Percentiles rank a stretch among this genome's conserved stretches.
Evolutionary conservation across 306 rosid genomes (phyloP).

Genomic region (Pyrus betulifolia): DNA sequence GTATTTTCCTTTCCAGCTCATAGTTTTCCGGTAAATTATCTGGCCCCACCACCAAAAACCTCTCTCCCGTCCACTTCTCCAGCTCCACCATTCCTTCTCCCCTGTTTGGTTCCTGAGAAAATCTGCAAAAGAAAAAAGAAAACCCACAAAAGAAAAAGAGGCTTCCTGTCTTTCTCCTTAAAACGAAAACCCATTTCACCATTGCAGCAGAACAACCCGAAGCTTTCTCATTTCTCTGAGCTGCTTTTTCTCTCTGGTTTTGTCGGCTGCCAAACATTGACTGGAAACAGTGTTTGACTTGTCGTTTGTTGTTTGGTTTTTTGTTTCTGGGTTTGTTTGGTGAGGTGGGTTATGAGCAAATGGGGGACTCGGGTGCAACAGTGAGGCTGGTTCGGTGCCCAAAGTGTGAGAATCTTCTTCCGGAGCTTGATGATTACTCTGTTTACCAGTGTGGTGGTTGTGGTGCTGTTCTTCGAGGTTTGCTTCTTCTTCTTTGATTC

Average conservation of each 20-base stretch:
- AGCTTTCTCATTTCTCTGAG: neutral
- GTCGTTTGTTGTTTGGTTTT: neutral
- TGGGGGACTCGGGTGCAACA: conserved; percentile 56
- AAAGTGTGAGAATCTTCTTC: conserved; percentile 88
- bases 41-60: conserved; percentile 35
- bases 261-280: conserved; percentile 12
- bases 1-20: neutral
- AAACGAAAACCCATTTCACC: neutral
- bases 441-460: conserved; percentile 95
- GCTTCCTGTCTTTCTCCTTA: conserved; percentile 8
- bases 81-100: neutral
- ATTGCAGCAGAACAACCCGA: neutral
- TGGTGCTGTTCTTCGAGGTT: conserved; percentile 84
- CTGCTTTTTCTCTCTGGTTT: neutral
- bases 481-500: neutral
- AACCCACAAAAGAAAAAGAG: conserved; percentile 10
- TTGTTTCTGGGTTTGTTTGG: conserved; percentile 12
- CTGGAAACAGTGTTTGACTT: neutral
- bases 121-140: conserved; percentile 4
- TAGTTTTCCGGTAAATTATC: conserved; percentile 14
- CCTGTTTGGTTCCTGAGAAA: conserved; percentile 38
- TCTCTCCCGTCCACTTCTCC: neutral
- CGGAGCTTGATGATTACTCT: conserved; percentile 79
- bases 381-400: conserved; percentile 82
- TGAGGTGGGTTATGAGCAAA: conserved; percentile 18